Base-by-base conservation (phyloP, 2,329 filamentous ascomycete genomes). In the Botrytis cinerea region DNA sequence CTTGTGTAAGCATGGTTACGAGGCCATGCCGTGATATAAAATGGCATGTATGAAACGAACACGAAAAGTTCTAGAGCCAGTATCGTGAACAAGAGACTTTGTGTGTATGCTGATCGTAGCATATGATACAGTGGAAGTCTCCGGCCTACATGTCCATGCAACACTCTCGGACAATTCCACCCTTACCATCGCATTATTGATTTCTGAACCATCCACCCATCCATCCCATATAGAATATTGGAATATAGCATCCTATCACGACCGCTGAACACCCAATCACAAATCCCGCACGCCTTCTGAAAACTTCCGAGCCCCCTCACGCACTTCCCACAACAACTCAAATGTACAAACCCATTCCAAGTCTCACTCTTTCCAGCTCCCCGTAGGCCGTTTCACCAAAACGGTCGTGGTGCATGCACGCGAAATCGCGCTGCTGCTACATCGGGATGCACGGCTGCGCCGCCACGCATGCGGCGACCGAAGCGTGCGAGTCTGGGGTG, bases 301-400 rank as follows among this genome's bases (percentile, higher is more conserved):
- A 22, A 63, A 63, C 18, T n/a, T 25, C 22, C 35, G 22, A 61
- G 16, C 35, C 40, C 35, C 22, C 25, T 40, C 60, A 40, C 35
- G 25, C n/a, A n/a, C 25, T 4, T n/a, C 22, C 28, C 28, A 25
- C 46, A 25, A 40, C 9, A 25, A 38, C 22, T 20, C 22, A n/a
- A 18, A 57, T 28, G 6, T 28, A 2, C 18, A 57, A 57, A 32
- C 5, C 32, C 38, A 40, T 35, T 32, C 40, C 32, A 22, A 18
- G n/a, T 28, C 18, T 40, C 46, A 38, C 25, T 5, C n/a, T 7
- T 28, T 38, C 64, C 35, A 57, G n/a, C 38, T 25, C 20, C 18
- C 40, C 51, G n/a, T 28, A 57, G 14, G 51, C 48, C 66, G 66
- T 69, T 69, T 69, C 66, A 69, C 48, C 66, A 57, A 57, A 69